Evolutionary conservation across 139 green algal genomes (phyloP).

Genomic region (Chlamydomonas sp.): DNA sequence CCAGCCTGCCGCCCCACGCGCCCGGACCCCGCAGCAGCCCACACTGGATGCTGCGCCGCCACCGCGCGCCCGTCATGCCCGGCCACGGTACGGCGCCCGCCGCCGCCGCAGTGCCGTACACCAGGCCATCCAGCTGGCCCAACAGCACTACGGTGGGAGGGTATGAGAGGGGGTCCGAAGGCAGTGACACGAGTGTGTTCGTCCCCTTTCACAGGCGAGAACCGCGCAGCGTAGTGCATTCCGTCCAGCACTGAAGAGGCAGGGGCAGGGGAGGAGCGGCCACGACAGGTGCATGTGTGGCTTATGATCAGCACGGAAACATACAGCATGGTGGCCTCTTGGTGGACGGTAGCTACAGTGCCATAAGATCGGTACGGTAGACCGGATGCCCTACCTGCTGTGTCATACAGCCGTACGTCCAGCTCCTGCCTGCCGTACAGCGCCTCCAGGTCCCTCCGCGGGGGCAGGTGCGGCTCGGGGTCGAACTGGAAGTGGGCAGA

Average conservation of each 20-base stretch:
- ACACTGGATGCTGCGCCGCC: neutral
- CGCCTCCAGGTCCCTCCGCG: neutral
- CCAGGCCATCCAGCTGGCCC: slow-evolving; percentile 16
- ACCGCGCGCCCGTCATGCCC: neutral
- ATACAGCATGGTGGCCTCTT: neutral
- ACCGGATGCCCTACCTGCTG: neutral
- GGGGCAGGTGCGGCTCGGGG: slow-evolving; percentile 9
- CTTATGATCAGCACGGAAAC: too few species aligned
- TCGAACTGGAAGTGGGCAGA: slow-evolving; percentile 12
- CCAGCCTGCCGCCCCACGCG: too few species aligned
- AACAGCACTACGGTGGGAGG: neutral
- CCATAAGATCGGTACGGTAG: neutral
- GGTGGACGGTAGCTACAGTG: neutral
- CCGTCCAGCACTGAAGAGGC: neutral
- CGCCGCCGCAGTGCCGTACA: neutral
- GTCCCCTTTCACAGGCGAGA: too few species aligned
- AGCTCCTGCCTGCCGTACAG: neutral
- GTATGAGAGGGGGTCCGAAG: neutral
- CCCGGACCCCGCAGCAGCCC: slow-evolving; percentile 6
- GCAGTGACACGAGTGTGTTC: too few species aligned
- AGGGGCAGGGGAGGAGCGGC: neutral
- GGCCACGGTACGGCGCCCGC: neutral
- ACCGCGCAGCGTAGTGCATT: too few species aligned
- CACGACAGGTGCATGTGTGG: neutral
- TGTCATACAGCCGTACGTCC: slow-evolving; percentile 15